phyloP scores from a whole-genome alignment of 176 grass and related monocot genomes.

The Triticum urartu region DNA sequence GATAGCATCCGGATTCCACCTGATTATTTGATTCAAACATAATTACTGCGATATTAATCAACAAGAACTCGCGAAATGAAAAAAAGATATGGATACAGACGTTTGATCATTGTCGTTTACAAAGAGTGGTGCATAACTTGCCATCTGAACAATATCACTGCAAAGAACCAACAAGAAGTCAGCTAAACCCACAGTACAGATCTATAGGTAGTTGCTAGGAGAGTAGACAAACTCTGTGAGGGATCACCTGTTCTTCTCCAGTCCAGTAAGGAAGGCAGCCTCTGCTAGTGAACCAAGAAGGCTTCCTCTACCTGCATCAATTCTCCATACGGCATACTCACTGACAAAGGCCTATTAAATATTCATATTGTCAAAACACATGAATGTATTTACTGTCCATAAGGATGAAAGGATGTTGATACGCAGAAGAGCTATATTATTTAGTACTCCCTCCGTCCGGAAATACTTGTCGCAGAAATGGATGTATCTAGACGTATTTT shows the following conservation, averaged over 20 bases:
- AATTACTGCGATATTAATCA: background rate
- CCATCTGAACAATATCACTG: conserved; percentile 79
- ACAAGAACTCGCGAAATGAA: background rate
- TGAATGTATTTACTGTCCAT: background rate
- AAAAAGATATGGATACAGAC: conserved; percentile 30
- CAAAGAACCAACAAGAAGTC: conserved; percentile 31
- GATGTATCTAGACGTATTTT: no score
- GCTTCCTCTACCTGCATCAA: conserved; percentile 70
- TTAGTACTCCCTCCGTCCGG: background rate
- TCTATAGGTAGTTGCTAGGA: no score
- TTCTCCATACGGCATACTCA: conserved; percentile 70
- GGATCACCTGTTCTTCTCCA: conserved; percentile 81
- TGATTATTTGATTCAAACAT: conserved; percentile 20
- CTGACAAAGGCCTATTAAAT: conserved; percentile 74
- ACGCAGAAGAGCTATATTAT: background rate
- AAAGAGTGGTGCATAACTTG: conserved; percentile 84
- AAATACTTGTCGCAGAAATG: no score
- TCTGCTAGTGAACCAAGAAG: conserved; percentile 80
- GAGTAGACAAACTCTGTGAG: no score
- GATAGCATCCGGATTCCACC: conserved; percentile 82
- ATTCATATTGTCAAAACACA: background rate
- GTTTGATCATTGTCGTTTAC: conserved; percentile 60
- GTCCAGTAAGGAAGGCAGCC: conserved; percentile 78
- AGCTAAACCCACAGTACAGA: background rate
- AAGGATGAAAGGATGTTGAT: background rate